Evolutionary conservation across 345 rosid species (phyloP), one percentile per base, ranked within the genome.

Genomic region (Euphorbia pulcherrima): DNA sequence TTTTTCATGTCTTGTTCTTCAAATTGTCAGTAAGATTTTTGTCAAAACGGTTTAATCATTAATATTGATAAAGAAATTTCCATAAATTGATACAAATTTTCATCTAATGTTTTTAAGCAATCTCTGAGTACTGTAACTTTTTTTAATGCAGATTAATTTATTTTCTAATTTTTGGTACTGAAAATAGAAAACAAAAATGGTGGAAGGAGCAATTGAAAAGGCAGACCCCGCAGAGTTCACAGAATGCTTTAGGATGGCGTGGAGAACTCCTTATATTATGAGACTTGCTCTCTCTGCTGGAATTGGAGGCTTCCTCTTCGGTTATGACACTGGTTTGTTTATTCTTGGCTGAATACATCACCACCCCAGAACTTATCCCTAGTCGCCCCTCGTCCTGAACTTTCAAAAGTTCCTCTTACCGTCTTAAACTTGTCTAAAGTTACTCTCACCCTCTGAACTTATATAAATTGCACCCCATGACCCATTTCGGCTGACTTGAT

Each of bases 261-360:
- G 90, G 90, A 79, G 72, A 72, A 85, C 86, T 2, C 97, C 97
- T 33, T 95, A 88, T 67, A 90, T 95, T 18, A 83, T 85, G 90
- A 79, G 86, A 46, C 96, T 95, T 14, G 89, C 97, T 6, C 81
- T 92, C 37, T 83, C 97, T 0, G 99, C 97, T 0, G 99, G 97
- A 26, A 84, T 95, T 61, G 99, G 99, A 23, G 97, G 99, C 14
- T 83, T 95, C 55, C 85, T 90, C 62, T 95, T 95, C 62, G 99
- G 99, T 2, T 95, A 95, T 68, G 99, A 95, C 65, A 95, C 99
- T 27, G 99, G 98, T 69, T 21, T 1, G 7, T 6, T 6, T 21
- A 21, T n/a, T 71, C 65, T n/a, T n/a, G n/a, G n/a, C n/a, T n/a
- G n/a, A n/a, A n/a, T n/a, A n/a, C n/a, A n/a, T n/a, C n/a, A n/a